Evolutionary conservation across 306 rosid genomes (phyloP).

Genomic region (Fagus sylvatica): DNA sequence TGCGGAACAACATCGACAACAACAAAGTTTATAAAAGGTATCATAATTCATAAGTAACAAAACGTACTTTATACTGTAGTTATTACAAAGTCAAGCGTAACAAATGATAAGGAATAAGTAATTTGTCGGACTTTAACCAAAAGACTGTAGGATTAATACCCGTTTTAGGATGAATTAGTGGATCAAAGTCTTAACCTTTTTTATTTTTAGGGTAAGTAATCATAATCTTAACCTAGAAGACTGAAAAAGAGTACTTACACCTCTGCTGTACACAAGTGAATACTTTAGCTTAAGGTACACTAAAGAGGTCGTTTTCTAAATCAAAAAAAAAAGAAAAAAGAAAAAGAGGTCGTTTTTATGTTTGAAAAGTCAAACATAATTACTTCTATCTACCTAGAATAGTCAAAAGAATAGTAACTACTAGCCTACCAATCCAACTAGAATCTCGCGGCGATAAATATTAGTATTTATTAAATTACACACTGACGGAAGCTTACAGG

Average conservation of each 20-base stretch:
- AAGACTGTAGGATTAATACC: not conserved
- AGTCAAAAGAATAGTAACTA: not conserved
- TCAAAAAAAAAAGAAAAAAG: no score
- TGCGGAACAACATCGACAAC: slow-evolving; percentile 16
- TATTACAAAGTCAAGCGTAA: slow-evolving; percentile 17
- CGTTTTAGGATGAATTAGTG: no score
- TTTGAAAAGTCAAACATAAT: slow-evolving; percentile 54
- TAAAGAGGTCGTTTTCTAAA: not conserved
- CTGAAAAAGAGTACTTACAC: not conserved
- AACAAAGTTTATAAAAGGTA: slow-evolving; percentile 10
- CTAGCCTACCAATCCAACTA: not conserved
- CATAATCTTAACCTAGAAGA: not conserved
- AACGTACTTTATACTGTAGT: slow-evolving; percentile 31
- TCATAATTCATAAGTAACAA: not conserved
- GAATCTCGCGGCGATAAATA: not conserved
- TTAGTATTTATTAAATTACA: not conserved
- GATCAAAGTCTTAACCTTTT: no score
- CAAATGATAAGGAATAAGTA: not conserved
- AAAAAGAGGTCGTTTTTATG: not conserved
- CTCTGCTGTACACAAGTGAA: not conserved
- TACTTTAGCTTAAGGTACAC: not conserved
- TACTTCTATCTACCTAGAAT: slow-evolving; percentile 23
- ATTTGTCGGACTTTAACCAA: not conserved
- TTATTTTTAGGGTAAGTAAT: not conserved
- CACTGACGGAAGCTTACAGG: slow-evolving; percentile 58